A percentile compares a stretch with the other conserved stretches of the same genome.
Evolutionary conservation across 257 asterid genomes (phyloP).

Genomic region (Penstemon barbatus): DNA sequence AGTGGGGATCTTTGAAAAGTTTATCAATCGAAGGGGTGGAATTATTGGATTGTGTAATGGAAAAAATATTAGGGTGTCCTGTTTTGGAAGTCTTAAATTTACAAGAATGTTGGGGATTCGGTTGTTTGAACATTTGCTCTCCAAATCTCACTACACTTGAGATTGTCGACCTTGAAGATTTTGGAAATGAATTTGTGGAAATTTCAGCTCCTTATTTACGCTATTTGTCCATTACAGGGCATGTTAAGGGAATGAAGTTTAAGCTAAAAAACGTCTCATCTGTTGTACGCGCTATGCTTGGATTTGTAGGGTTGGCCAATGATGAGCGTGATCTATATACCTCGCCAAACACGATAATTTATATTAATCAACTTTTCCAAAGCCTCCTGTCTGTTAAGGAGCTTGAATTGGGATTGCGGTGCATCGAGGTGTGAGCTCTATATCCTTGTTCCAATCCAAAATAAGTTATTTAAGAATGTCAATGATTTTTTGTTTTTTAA

Average conservation of each 20-base stretch:
- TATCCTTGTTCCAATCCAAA: too few species aligned
- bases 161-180: neutral
- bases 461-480: too few species aligned
- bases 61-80: conserved; percentile 9
- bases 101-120: neutral
- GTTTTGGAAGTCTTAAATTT: neutral
- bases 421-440: too few species aligned
- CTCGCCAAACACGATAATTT: too few species aligned
- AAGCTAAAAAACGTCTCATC: neutral
- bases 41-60: neutral
- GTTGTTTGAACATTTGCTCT: neutral
- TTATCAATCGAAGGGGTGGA: neutral
- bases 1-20: conserved; percentile 21
- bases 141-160: neutral
- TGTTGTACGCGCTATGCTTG: neutral
- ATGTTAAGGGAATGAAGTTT: too few species aligned
- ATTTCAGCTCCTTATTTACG: neutral
- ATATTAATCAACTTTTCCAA: too few species aligned
- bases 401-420: too few species aligned
- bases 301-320: too few species aligned
- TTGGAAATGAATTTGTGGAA: neutral
- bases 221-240: neutral
- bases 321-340: too few species aligned
- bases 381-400: too few species aligned
- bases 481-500: too few species aligned